Conservation (phyloP, 2,329 filamentous ascomycete species). For the Pseudogymnoascus verrucosus region DNA sequence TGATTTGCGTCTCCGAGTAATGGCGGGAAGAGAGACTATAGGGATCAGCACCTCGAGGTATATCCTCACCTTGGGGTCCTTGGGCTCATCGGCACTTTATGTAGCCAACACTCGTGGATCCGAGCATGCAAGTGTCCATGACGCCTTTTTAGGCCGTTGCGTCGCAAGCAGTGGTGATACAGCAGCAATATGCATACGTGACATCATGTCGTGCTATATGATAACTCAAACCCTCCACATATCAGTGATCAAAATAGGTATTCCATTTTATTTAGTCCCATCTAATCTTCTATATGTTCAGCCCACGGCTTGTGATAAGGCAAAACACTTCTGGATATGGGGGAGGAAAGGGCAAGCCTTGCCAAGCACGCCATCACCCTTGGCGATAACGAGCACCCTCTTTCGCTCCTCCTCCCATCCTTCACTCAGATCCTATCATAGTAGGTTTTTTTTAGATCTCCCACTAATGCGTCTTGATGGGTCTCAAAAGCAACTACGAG, state of each 20-base stretch:
- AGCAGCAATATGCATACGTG: not conserved
- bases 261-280: not conserved
- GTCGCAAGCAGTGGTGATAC: not conserved
- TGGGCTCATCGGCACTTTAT: not conserved
- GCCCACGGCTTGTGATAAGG: not conserved
- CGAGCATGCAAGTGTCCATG: not conserved
- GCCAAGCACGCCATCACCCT: not conserved
- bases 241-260: not conserved
- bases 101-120: not conserved
- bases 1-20: not conserved
- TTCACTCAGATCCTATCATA: not conserved
- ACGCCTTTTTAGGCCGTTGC: not conserved
- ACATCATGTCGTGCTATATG: not conserved
- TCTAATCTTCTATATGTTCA: not conserved
- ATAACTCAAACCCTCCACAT: not conserved
- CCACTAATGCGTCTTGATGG: not conserved
- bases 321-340: not conserved
- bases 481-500: not conserved
- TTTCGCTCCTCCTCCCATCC: not conserved
- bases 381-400: not conserved
- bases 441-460: not conserved
- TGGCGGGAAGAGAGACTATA: not conserved
- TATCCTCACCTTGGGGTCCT: not conserved
- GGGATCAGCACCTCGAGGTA: not conserved
- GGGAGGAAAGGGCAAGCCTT: not conserved